These are phyloP conservation scores for Porogramme epimiltina DNA, from an alignment of 1,284 basidiomycete genomes.

Conservation along the genomic window DNA sequence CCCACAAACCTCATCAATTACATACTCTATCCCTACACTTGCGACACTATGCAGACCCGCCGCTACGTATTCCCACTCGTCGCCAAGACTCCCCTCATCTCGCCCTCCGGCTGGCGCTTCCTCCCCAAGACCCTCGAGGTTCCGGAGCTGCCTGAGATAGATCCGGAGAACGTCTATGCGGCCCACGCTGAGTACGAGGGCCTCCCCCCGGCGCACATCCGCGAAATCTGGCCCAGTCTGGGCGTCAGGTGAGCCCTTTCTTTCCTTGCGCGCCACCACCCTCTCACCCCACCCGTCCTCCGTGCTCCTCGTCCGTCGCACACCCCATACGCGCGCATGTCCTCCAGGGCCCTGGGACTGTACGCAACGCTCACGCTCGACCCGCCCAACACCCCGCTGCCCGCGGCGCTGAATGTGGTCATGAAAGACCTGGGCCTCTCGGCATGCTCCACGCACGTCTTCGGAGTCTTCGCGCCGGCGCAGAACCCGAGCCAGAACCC, in stretches of 20 bases:
- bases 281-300: too few species aligned
- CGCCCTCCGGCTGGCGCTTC: conserved; percentile 7
- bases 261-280: background rate
- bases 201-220: conserved; percentile 4
- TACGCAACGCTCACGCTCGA: conserved; percentile 13
- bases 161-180: conserved; percentile 2
- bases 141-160: conserved; percentile 12
- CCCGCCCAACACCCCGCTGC: conserved; percentile 18
- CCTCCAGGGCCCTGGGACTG: conserved; percentile 10
- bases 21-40: background rate
- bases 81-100: conserved; percentile 5
- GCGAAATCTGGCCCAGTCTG: conserved; percentile 10
- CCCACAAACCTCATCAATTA: background rate
- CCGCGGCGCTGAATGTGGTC: conserved; percentile 17
- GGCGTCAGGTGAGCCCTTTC: conserved; percentile 10
- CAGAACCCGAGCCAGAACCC: background rate
- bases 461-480: conserved; percentile 18
- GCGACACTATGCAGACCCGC: too few species aligned
- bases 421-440: conserved; percentile 21
- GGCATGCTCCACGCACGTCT: conserved; percentile 22
- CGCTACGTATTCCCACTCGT: background rate
- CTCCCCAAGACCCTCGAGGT: conserved; percentile 10
- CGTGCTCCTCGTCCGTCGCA: too few species aligned
- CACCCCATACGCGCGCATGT: background rate
- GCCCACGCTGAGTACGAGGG: conserved; percentile 10